Conservation (phyloP, 2,329 filamentous ascomycete genomes). For the Trichoderma atrobrunneum region DNA sequence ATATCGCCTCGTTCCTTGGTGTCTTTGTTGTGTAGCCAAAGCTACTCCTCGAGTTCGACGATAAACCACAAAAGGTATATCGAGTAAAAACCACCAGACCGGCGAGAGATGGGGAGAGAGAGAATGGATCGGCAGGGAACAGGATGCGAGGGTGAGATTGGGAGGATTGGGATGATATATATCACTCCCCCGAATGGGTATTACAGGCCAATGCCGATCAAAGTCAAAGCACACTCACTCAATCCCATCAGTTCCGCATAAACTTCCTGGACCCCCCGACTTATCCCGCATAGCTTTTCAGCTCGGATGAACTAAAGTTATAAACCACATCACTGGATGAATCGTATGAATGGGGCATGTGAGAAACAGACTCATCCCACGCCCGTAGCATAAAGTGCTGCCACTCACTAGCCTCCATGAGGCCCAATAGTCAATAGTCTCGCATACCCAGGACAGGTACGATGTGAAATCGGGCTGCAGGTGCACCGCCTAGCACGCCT, state of each 20-base stretch:
- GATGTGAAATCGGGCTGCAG: neutral
- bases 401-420: neutral
- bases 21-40: neutral
- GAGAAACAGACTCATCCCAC: slow-evolving; percentile 6
- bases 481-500: neutral
- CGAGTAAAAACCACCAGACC: neutral
- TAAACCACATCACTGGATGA: neutral
- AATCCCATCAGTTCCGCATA: neutral
- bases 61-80: neutral
- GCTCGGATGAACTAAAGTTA: slow-evolving; percentile 12
- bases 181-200: neutral
- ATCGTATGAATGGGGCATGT: neutral
- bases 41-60: neutral
- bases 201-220: neutral
- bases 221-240: neutral
- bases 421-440: slow-evolving; percentile 9
- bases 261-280: neutral
- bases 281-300: slow-evolving; percentile 4
- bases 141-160: neutral
- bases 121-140: neutral
- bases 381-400: neutral
- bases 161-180: slow-evolving; percentile 9
- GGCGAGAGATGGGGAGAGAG: neutral
- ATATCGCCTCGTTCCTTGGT: neutral
- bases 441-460: neutral